These are phyloP conservation scores for Halenospora varia DNA, from an alignment of 495 filamentous ascomycete species.

Conservation along the genomic window DNA sequence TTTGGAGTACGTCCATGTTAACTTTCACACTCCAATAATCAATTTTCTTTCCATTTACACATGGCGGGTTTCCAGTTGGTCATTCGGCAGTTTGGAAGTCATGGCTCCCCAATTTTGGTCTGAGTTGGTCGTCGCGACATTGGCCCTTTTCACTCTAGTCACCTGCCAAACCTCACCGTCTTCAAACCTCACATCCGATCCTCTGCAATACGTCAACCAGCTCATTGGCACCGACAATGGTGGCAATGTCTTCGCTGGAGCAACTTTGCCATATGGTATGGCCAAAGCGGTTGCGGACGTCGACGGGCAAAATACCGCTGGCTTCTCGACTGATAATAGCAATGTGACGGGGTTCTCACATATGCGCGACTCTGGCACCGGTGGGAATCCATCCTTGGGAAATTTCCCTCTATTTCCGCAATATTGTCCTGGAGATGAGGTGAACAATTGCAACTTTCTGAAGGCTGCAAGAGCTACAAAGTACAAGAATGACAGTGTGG, in stretches of 20 bases:
- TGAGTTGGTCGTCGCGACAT: neutral
- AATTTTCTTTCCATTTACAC: too few species aligned
- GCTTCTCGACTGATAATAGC: constrained; percentile 61
- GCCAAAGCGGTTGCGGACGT: constrained; percentile 76
- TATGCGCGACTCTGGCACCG: constrained; percentile 73
- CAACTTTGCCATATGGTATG: constrained; percentile 71
- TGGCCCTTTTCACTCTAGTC: neutral
- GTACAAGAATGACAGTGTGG: constrained; percentile 40
- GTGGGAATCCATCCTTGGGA: constrained; percentile 62
- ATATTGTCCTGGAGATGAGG: constrained; percentile 57
- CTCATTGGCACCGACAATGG: constrained; percentile 54
- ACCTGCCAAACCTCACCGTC: neutral
- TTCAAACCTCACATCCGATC: constrained; percentile 1
- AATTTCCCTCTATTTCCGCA: constrained; percentile 75
- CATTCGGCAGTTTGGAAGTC: neutral
- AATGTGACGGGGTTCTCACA: constrained; percentile 64
- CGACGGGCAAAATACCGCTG: constrained; percentile 45
- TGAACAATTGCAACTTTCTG: constrained; percentile 60
- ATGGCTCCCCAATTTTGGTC: neutral
- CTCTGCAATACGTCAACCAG: constrained; percentile 39
- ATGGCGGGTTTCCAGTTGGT: too few species aligned
- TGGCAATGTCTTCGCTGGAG: constrained; percentile 68
- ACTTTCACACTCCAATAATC: too few species aligned
- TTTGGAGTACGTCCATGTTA: too few species aligned
- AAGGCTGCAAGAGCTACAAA: constrained; percentile 24